Percentiles rank a stretch among this genome's conserved stretches.
phyloP scores from a whole-genome alignment of 371 early-diverging fungal genomes.

The Lichtheimia ramosa region DNA sequence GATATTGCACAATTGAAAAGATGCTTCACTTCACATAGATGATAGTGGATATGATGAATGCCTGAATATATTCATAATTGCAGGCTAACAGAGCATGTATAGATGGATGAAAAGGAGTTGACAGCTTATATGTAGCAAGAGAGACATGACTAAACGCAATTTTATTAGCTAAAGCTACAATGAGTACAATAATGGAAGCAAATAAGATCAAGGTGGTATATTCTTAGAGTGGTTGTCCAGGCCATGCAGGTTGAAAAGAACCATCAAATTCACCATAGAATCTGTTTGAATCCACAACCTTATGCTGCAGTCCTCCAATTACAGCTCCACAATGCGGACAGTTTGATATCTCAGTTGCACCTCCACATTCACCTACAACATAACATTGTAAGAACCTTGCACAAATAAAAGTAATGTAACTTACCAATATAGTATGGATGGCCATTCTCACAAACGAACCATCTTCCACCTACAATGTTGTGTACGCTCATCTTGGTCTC shows the following conservation, averaged over 20 bases:
- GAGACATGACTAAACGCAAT: too few species aligned
- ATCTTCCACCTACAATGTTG: conserved; percentile 49
- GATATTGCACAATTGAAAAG: too few species aligned
- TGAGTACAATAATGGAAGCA: too few species aligned
- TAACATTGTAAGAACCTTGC: not conserved
- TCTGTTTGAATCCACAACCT: conserved; percentile 41
- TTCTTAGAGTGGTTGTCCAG: conserved; percentile 20
- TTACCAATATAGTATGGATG: conserved; percentile 52
- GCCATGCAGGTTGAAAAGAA: conserved; percentile 46
- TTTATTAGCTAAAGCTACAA: too few species aligned
- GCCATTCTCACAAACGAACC: conserved; percentile 52
- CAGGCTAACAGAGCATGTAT: too few species aligned
- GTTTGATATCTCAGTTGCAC: conserved; percentile 43
- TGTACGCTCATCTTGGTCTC: conserved; percentile 29
- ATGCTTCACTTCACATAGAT: too few species aligned
- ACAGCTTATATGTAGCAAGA: too few species aligned
- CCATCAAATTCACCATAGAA: conserved; percentile 59
- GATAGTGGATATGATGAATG: too few species aligned
- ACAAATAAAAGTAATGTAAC: not conserved
- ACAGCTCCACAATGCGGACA: conserved; percentile 47
- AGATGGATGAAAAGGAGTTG: too few species aligned
- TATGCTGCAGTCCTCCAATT: conserved; percentile 48
- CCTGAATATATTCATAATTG: too few species aligned
- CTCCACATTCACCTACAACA: conserved; percentile 45
- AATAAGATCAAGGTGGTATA: too few species aligned